Evolutionary conservation across 768 basidiomycete species (phyloP).

Genomic region (Rhizopogon salebrosus): DNA sequence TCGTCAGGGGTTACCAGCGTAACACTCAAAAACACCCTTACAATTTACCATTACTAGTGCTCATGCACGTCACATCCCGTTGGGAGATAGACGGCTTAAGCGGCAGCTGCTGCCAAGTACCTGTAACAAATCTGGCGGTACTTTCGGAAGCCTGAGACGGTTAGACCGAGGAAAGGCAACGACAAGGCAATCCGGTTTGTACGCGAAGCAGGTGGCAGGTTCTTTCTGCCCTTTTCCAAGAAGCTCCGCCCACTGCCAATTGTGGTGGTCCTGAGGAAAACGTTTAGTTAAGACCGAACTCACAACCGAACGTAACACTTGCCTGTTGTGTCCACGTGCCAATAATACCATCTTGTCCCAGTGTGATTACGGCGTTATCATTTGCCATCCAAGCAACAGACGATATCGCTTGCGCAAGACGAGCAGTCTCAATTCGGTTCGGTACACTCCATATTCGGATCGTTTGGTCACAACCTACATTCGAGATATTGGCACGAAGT

Average conservation of each 20-base stretch:
- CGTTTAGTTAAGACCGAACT: background rate
- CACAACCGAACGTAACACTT: conserved; percentile 22
- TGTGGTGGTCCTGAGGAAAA: conserved; percentile 34
- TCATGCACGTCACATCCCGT: conserved; percentile 58
- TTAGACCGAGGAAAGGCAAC: conserved; percentile 54
- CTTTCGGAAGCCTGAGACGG: background rate
- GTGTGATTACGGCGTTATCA: conserved; percentile 50
- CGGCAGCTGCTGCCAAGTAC: conserved; percentile 59
- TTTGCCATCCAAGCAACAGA: conserved; percentile 56
- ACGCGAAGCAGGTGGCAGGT: conserved; percentile 49
- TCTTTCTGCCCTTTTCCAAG: conserved; percentile 45
- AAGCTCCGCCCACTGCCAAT: conserved; percentile 55
- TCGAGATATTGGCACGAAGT: background rate
- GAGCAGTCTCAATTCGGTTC: conserved; percentile 46
- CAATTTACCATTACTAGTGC: conserved; percentile 67
- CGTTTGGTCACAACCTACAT: conserved; percentile 50
- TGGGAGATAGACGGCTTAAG: conserved; percentile 61
- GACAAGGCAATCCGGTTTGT: conserved; percentile 52
- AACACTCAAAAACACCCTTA: conserved; percentile 25
- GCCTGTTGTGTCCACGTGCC: conserved; percentile 57
- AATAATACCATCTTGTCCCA: conserved; percentile 52
- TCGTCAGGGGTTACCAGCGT: conserved; percentile 8
- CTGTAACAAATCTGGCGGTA: conserved; percentile 27
- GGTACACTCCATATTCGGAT: conserved; percentile 60
- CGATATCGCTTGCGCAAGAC: conserved; percentile 45